Evolutionary conservation across 2,329 filamentous ascomycete species (phyloP).

Genomic region (Aciculosporium take): DNA sequence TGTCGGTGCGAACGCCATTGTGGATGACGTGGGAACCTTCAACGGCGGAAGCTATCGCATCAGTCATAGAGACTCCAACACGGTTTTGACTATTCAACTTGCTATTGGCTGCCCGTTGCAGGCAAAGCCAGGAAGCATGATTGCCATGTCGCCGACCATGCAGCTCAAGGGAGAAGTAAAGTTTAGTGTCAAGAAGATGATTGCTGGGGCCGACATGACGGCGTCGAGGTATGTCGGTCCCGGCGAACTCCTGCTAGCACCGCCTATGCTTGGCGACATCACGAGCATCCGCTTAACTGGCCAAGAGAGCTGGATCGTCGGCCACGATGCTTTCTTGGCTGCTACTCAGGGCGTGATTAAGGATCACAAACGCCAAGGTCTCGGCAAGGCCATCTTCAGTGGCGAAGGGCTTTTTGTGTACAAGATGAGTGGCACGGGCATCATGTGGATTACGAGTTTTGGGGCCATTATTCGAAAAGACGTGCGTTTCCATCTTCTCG

Average conservation of each 20-base stretch:
- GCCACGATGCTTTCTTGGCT: conserved; percentile 75
- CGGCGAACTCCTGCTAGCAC: conserved; percentile 76
- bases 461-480: conserved; percentile 93
- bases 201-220: conserved; percentile 66
- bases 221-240: conserved; percentile 76
- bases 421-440: conserved; percentile 64
- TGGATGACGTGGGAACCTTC: conserved; percentile 89
- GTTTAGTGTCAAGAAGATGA: conserved; percentile 83
- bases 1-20: conserved; percentile 42
- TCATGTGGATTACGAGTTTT: conserved; percentile 85
- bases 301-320: conserved; percentile 66
- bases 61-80: conserved; percentile 83
- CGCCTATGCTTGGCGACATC: conserved; percentile 69
- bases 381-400: conserved; percentile 85
- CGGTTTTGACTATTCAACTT: conserved; percentile 75
- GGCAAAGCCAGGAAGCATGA: conserved; percentile 78
- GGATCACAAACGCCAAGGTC: conserved; percentile 71
- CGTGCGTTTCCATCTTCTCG: conserved; percentile 29
- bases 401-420: conserved; percentile 89
- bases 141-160: conserved; percentile 84
- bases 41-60: conserved; percentile 92
- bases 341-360: conserved; percentile 77
- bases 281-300: conserved; percentile 63
- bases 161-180: conserved; percentile 71
- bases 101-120: conserved; percentile 75